These are phyloP conservation scores for Paxillus ammoniavirescens DNA, from an alignment of 768 basidiomycete species.

Conservation along the genomic window DNA sequence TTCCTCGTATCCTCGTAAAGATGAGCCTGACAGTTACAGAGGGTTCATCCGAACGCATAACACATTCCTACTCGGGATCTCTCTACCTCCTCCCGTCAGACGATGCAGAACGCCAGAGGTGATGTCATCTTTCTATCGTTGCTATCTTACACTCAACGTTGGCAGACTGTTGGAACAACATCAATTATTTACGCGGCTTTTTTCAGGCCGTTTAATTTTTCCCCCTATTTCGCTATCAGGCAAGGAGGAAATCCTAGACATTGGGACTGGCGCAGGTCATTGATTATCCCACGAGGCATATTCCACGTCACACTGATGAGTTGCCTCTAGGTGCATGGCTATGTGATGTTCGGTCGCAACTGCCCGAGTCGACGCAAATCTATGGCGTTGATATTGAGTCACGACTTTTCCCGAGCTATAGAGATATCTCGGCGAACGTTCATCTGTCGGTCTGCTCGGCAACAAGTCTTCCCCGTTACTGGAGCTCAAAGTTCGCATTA, in stretches of 20 bases:
- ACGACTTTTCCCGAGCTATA: too few relatives aligned
- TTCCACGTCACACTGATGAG: neutral
- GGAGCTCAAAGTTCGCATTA: too few relatives aligned
- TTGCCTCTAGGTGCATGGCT: too few relatives aligned
- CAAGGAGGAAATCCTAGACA: constrained; percentile 22
- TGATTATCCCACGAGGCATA: neutral
- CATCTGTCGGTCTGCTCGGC: too few relatives aligned
- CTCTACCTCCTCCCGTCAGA: constrained; percentile 26
- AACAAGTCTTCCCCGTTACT: too few relatives aligned
- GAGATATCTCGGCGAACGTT: too few relatives aligned
- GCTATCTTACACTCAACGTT: neutral
- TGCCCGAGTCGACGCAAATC: too few relatives aligned
- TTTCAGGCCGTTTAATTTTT: constrained; percentile 22
- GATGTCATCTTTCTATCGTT: neutral
- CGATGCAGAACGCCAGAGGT: constrained; percentile 27
- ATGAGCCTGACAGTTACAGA: constrained; percentile 9
- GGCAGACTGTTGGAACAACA: constrained; percentile 16
- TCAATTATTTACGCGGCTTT: constrained; percentile 15
- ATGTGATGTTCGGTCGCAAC: too few relatives aligned
- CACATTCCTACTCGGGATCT: constrained; percentile 20
- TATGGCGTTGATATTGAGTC: too few relatives aligned
- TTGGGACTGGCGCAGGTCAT: constrained; percentile 22
- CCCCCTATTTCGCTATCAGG: constrained; percentile 13
- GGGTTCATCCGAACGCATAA: constrained; percentile 4
- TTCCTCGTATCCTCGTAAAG: neutral